Evolutionary conservation across 2,329 filamentous ascomycete species (phyloP).

Genomic region (Colletotrichum sp.): DNA sequence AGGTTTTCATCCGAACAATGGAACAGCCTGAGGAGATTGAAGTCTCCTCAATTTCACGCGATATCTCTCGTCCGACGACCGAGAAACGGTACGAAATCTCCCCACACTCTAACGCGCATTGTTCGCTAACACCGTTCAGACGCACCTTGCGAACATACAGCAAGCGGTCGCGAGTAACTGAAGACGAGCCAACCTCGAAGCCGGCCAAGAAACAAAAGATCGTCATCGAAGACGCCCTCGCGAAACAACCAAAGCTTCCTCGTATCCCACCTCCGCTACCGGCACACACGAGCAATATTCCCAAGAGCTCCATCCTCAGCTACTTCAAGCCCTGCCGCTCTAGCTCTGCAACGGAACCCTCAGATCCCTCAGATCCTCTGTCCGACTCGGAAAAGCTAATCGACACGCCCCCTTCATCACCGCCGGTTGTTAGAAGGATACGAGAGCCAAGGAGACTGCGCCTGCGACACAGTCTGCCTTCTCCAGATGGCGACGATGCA

Average conservation of each 20-base stretch:
- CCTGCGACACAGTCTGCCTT: slow-evolving; percentile 6
- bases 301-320: slow-evolving; percentile 42
- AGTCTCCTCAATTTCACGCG: not conserved
- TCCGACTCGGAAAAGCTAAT: slow-evolving; percentile 17
- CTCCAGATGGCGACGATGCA: not conserved
- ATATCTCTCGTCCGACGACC: not conserved
- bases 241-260: not conserved
- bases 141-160: slow-evolving; percentile 42
- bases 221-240: slow-evolving; percentile 24
- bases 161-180: slow-evolving; percentile 28
- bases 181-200: not conserved
- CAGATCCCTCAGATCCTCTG: slow-evolving; percentile 13
- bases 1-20: not conserved
- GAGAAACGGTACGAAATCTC: slow-evolving; percentile 6
- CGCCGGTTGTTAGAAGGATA: slow-evolving; percentile 4
- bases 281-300: slow-evolving; percentile 8
- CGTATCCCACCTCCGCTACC: not conserved
- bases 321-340: slow-evolving; percentile 41
- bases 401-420: slow-evolving; percentile 27
- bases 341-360: slow-evolving; percentile 1
- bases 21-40: not conserved
- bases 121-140: not conserved
- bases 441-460: slow-evolving; percentile 21
- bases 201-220: slow-evolving; percentile 20
- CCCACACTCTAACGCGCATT: fast-evolving